Conservation (phyloP, 345 rosid genomes). For the Ceriops zippeliana region DNA sequence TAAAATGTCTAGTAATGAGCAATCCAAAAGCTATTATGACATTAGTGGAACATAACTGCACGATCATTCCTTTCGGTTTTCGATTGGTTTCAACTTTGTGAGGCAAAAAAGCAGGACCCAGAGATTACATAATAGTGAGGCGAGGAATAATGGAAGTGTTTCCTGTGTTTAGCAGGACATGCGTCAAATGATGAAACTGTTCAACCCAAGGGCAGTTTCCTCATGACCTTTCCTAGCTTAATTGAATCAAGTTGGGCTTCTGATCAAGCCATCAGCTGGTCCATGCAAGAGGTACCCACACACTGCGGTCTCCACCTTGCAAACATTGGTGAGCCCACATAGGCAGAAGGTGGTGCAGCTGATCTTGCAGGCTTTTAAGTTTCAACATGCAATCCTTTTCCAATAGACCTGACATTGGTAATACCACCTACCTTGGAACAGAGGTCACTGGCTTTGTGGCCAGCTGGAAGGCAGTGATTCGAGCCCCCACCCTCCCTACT, state of each 20-base stretch:
- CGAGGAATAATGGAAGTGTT: slow-evolving; percentile 11
- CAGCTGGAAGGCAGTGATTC: too few species aligned
- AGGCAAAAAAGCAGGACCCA: not conserved
- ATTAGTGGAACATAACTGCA: not conserved
- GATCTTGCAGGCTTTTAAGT: slow-evolving; percentile 13
- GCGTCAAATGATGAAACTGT: slow-evolving; percentile 21
- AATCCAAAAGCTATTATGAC: not conserved
- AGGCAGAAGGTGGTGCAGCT: slow-evolving; percentile 13
- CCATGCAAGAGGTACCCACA: not conserved
- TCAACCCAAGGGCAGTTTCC: not conserved
- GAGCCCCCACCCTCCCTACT: too few species aligned
- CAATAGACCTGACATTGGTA: slow-evolving; percentile 14
- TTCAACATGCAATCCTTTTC: slow-evolving; percentile 6
- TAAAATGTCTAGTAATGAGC: not conserved
- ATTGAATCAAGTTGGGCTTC: slow-evolving; percentile 14
- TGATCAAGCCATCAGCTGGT: slow-evolving; percentile 5
- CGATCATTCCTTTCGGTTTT: not conserved
- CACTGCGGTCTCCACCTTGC: slow-evolving; percentile 17
- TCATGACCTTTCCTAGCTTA: slow-evolving; percentile 26
- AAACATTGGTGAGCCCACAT: slow-evolving; percentile 12
- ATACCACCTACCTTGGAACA: too few species aligned
- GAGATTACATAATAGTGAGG: not conserved
- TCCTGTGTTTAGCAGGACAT: slow-evolving; percentile 7
- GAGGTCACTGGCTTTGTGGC: too few species aligned
- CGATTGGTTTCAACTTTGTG: not conserved